These are phyloP conservation scores for Penicillium hordei DNA, from an alignment of 2,329 filamentous ascomycete genomes.

Conservation along the genomic window DNA sequence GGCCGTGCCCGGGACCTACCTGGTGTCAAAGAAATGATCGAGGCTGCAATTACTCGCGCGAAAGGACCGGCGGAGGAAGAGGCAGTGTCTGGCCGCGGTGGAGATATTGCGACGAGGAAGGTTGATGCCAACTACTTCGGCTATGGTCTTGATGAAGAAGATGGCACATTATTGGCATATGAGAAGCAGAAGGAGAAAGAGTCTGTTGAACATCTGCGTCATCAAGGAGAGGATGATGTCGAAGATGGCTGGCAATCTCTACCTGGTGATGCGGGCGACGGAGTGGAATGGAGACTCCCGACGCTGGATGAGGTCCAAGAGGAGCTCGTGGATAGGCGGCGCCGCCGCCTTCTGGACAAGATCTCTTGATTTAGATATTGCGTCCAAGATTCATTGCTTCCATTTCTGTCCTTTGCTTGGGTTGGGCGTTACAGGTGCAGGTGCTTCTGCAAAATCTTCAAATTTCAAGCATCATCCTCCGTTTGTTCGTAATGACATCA, in stretches of 20 bases:
- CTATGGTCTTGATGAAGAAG: conserved; percentile 89
- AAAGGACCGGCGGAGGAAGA: conserved; percentile 67
- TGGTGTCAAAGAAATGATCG: conserved; percentile 94
- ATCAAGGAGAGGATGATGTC: conserved; percentile 56
- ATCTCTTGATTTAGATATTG: conserved; percentile 48
- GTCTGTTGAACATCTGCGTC: conserved; percentile 68
- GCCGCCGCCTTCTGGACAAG: conserved; percentile 81
- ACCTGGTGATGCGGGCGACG: conserved; percentile 84
- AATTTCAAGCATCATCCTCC: conserved; percentile 19
- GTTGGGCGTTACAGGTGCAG: conserved; percentile 27
- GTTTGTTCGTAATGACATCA: conserved; percentile 17
- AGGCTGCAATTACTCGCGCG: conserved; percentile 65
- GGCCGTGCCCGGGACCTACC: conserved; percentile 85
- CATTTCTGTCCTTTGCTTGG: conserved; percentile 14
- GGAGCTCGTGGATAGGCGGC: conserved; percentile 83
- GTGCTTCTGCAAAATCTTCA: conserved; percentile 23
- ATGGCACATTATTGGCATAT: conserved; percentile 74
- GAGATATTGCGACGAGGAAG: conserved; percentile 55
- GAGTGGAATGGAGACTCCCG: conserved; percentile 77
- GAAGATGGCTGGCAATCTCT: conserved; percentile 78
- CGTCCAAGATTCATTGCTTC: conserved; percentile 10
- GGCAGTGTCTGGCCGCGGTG: conserved; percentile 53
- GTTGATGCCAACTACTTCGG: conserved; percentile 97
- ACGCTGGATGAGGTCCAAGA: conserved; percentile 90
- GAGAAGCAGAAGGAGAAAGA: conserved; percentile 82